Evolutionary conservation across 208 protist species (phyloP), one percentile per base, ranked within the genome.

Genomic region (Phytomonas sp.): DNA sequence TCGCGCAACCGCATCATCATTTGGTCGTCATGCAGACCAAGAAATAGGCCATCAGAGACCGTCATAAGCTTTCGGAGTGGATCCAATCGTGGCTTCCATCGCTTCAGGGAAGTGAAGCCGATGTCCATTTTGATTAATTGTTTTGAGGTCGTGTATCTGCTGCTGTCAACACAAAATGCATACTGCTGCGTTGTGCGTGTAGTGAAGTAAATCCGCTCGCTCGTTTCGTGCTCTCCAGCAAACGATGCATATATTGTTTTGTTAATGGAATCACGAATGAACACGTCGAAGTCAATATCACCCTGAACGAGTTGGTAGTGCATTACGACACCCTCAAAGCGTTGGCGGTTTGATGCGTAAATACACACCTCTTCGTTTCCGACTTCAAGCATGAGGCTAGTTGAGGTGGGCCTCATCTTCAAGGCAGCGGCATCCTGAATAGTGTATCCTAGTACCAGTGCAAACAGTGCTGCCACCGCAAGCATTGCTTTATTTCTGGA

Each of bases 141-240:
- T 26, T 56, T 71, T 26, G 42, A 60, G 10, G 80, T 74, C 0
- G 81, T 80, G 77, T 92, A 88, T 23, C 73, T 72, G 0, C 75
- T 62, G 68, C 92, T 94, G 79, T 94, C 83, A 56, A 94, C 82
- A 69, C 89, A 94, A 73, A 86, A 94, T 0, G 89, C 76, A 69
- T 94, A 83, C 67, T 92, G 84, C 32, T 80, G 69, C 14, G 56
- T 72, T 23, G 75, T 45, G 61, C 78, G 84, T 10, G 87, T 92
- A 0, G 85, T 91, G 67, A 91, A 91, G 78, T 90, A 94, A 19
- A 94, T 79, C 11, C 84, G 79, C 42, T 89, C 89, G 73, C 91
- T 80, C 11, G 34, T 19, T 29, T 67, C 81, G 71, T 94, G 89
- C 66, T 94, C 89, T 5, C 86, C 86, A 10, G 89, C 86, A 49